Conservation (phyloP, 2,329 filamentous ascomycete genomes). For the Talaromyces sp. region DNA sequence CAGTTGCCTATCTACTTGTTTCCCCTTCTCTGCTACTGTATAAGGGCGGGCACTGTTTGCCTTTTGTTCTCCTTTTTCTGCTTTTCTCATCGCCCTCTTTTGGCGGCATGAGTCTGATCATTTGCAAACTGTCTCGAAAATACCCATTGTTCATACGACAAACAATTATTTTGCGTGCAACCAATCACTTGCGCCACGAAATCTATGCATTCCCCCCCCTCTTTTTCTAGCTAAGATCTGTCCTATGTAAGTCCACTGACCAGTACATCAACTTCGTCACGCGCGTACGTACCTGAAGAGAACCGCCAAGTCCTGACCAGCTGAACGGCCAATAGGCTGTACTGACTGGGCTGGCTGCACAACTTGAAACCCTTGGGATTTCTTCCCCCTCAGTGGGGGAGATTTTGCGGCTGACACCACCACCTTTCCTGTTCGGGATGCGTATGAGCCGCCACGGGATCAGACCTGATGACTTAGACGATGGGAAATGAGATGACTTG, state of each 20-base stretch:
- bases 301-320: background rate
- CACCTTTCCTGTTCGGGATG: slow-evolving; percentile 6
- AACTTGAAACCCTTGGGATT: background rate
- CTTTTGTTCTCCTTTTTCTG: slow-evolving; percentile 12
- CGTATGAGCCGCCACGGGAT: slow-evolving; percentile 5
- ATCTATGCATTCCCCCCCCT: background rate
- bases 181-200: background rate
- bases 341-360: background rate
- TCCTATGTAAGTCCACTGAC: background rate
- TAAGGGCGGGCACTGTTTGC: slow-evolving; percentile 18
- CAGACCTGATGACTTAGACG: slow-evolving; percentile 3
- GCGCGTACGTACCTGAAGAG: background rate
- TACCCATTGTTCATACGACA: slow-evolving; percentile 18
- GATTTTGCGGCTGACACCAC: slow-evolving; percentile 10
- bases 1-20: slow-evolving; percentile 17
- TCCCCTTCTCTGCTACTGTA: slow-evolving; percentile 16
- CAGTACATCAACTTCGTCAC: background rate
- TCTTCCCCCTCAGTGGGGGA: background rate
- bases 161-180: background rate
- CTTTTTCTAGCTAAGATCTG: background rate
- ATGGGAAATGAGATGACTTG: background rate
- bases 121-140: slow-evolving; percentile 15
- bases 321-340: background rate
- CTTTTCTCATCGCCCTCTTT: slow-evolving; percentile 19
- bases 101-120: slow-evolving; percentile 23